A percentile compares a stretch with the other conserved stretches of the same genome.
Conservation (phyloP, 1,139 yeast species). For the Candida glucosophila region DNA sequence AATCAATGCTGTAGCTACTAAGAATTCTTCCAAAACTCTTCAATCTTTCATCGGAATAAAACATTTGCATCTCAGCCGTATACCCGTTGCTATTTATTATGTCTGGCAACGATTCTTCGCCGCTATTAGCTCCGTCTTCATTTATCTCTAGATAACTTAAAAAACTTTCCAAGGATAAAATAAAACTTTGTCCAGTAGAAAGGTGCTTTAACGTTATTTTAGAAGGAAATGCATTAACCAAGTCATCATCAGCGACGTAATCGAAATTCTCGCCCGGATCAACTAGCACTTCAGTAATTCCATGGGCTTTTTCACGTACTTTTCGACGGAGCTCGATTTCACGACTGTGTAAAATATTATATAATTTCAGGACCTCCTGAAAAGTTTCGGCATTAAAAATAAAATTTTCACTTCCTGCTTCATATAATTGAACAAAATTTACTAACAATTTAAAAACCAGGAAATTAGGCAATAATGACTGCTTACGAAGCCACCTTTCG, state of each 20-base stretch:
- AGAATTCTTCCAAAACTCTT: conserved; percentile 24
- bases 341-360: conserved; percentile 17
- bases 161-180: conserved; percentile 39
- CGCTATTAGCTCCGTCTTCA: conserved; percentile 2
- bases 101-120: conserved; percentile 4
- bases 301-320: conserved; percentile 20
- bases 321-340: conserved; percentile 36
- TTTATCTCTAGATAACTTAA: conserved; percentile 14
- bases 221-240: conserved; percentile 44
- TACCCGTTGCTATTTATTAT: conserved; percentile 11
- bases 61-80: conserved; percentile 35
- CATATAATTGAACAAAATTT: conserved; percentile 36
- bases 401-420: conserved; percentile 19
- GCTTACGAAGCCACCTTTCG: conserved; percentile 44
- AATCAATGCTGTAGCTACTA: conserved; percentile 32
- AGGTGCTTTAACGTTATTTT: conserved; percentile 33
- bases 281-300: conserved; percentile 21
- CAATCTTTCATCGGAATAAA: conserved; percentile 46
- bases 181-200: conserved; percentile 18
- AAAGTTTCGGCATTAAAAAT: conserved; percentile 23
- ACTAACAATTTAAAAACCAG: conserved; percentile 40
- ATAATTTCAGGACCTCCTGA: conserved; percentile 21
- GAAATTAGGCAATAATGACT: conserved; percentile 40
- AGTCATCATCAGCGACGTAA: conserved; percentile 43
- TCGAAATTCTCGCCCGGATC: conserved; percentile 34